Percentiles rank a stretch among this genome's conserved stretches.
phyloP scores from a whole-genome alignment of 2,329 filamentous ascomycete genomes.

The Sporothrix globosa region DNA sequence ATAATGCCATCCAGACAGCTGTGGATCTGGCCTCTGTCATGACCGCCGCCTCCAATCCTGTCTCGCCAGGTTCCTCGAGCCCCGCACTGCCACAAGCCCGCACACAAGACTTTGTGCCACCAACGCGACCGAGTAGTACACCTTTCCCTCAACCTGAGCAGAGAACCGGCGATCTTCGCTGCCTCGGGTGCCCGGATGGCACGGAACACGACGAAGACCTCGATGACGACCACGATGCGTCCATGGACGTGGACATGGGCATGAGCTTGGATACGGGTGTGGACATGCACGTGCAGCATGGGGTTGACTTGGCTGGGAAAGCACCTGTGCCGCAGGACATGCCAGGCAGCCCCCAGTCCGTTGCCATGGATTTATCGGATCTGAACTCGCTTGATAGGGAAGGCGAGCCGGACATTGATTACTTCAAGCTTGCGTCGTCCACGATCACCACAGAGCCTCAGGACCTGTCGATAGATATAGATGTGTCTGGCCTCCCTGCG shows the following conservation, averaged over 20 bases:
- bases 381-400: neutral
- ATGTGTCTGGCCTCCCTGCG: slow-evolving; percentile 31
- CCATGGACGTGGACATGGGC: slow-evolving; percentile 39
- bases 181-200: slow-evolving; percentile 44
- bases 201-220: neutral
- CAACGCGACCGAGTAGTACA: slow-evolving; percentile 61
- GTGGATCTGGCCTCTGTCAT: slow-evolving; percentile 52
- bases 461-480: slow-evolving; percentile 27
- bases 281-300: neutral
- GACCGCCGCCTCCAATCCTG: slow-evolving; percentile 56
- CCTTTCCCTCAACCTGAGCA: slow-evolving; percentile 61
- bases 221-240: slow-evolving; percentile 25
- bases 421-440: neutral
- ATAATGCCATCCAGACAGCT: slow-evolving; percentile 46
- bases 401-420: slow-evolving; percentile 1
- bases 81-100: slow-evolving; percentile 55
- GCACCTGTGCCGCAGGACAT: neutral
- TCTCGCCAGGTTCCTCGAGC: slow-evolving; percentile 58
- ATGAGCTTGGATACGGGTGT: neutral
- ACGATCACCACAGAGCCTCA: neutral
- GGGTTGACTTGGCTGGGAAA: neutral
- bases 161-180: slow-evolving; percentile 50
- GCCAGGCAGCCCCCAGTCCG: neutral
- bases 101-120: slow-evolving; percentile 53
- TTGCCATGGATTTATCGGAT: neutral